Percentiles rank a stretch among this genome's conserved stretches.
Conservation (phyloP, 2,329 filamentous ascomycete genomes). For the Paradendryphiella salina region DNA sequence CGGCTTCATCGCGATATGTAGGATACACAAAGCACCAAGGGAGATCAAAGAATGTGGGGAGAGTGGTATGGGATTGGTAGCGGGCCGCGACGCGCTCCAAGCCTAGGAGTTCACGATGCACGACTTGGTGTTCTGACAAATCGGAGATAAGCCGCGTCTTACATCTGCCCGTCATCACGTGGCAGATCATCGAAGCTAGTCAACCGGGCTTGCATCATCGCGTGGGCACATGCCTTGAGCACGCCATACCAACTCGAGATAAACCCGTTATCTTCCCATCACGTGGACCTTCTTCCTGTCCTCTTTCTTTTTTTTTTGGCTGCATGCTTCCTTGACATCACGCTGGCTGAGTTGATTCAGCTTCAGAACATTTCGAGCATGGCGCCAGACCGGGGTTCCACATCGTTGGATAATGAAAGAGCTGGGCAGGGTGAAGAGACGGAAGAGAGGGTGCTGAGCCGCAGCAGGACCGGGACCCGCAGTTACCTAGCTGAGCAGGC, state of each 20-base stretch:
- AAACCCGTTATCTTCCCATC: constrained; percentile 9
- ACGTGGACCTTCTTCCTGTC: constrained; percentile 1
- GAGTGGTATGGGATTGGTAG: neutral
- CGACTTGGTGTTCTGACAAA: constrained; percentile 32
- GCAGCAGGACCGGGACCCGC: constrained; percentile 22
- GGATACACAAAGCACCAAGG: neutral
- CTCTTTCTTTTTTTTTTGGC: neutral
- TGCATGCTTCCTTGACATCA: constrained; percentile 7
- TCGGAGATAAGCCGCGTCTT: constrained; percentile 34
- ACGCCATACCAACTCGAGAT: constrained; percentile 23
- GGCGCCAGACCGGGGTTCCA: constrained; percentile 44
- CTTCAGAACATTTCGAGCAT: constrained; percentile 31
- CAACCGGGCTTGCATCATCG: constrained; percentile 26
- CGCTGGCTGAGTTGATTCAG: constrained; percentile 25
- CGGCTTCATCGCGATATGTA: constrained; percentile 28
- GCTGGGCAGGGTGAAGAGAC: constrained; percentile 23
- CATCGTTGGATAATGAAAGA: constrained; percentile 27
- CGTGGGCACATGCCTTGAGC: constrained; percentile 21
- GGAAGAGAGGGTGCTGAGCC: constrained; percentile 20
- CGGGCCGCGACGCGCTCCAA: constrained; percentile 9
- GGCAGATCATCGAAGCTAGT: constrained; percentile 3
- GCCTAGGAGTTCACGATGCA: constrained; percentile 19
- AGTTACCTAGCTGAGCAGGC: constrained; percentile 40
- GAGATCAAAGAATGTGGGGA: neutral
- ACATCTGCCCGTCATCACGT: constrained; percentile 23